phyloP scores from a whole-genome alignment of 2,329 filamentous ascomycete genomes.

The Stagonosporopsis chrysanthemi region DNA sequence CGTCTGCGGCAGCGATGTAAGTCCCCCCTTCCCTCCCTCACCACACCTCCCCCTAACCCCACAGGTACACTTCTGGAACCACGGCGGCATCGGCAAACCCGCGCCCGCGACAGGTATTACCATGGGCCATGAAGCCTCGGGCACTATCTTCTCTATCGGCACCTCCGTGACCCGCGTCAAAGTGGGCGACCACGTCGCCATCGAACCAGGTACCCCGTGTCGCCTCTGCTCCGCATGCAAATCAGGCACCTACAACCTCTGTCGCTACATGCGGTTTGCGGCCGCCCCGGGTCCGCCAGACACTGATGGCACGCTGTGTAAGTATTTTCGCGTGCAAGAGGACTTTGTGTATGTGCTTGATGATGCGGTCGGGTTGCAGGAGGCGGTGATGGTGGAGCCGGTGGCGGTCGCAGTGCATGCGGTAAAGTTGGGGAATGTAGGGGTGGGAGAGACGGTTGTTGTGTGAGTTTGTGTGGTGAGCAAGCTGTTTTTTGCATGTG shows the following conservation, averaged over 20 bases:
- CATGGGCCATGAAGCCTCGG: slow-evolving; percentile 91
- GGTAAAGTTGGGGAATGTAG: slow-evolving; percentile 78
- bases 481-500: background rate
- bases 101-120: slow-evolving; percentile 80
- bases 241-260: slow-evolving; percentile 91
- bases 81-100: slow-evolving; percentile 86
- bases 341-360: slow-evolving; percentile 94
- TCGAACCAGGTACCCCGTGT: slow-evolving; percentile 93
- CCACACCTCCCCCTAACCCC: slow-evolving; percentile 1
- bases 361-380: slow-evolving; percentile 79
- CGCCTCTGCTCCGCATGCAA: slow-evolving; percentile 85
- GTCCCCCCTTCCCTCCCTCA: background rate
- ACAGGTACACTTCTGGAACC: slow-evolving; percentile 89
- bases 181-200: slow-evolving; percentile 85
- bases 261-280: slow-evolving; percentile 82
- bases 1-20: slow-evolving; percentile 53
- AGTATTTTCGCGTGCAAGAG: slow-evolving; percentile 90
- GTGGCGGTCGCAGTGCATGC: slow-evolving; percentile 86
- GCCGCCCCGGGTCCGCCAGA: slow-evolving; percentile 83
- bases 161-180: slow-evolving; percentile 76
- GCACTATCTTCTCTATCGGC: slow-evolving; percentile 78
- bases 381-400: slow-evolving; percentile 88
- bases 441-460: slow-evolving; percentile 83
- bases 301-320: slow-evolving; percentile 72
- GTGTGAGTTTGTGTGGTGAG: slow-evolving; percentile 62